Evolutionary conservation across 73 alveolate genomes (phyloP).

Genomic region (Stentor roeselii): DNA sequence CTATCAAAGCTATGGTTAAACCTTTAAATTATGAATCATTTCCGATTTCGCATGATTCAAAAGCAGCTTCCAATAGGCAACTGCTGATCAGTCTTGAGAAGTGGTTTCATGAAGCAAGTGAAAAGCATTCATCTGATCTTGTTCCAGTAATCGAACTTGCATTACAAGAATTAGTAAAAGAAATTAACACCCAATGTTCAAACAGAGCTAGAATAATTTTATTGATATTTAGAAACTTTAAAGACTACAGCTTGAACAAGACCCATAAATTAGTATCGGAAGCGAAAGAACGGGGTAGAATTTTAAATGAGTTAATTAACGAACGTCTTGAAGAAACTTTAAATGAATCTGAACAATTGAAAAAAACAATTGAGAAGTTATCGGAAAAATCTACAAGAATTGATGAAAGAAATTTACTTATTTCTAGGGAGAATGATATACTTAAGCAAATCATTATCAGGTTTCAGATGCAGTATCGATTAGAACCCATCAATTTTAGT

Average conservation of each 20-base stretch:
- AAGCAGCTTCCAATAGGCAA: neutral
- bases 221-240: too few relatives aligned
- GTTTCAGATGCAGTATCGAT: neutral
- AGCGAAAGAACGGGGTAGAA: neutral
- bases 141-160: neutral
- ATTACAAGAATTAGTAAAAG: neutral
- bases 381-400: neutral
- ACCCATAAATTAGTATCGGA: neutral
- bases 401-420: neutral
- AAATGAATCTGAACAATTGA: neutral
- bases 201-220: neutral
- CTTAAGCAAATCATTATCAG: neutral
- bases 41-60: neutral
- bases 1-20: neutral
- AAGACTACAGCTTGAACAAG: neutral
- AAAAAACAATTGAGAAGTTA: neutral
- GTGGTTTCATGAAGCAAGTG: neutral
- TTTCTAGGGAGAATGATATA: neutral
- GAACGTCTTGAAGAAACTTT: neutral
- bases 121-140: neutral
- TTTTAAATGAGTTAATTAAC: neutral
- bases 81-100: neutral
- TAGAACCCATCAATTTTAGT: neutral
- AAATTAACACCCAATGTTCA: neutral
- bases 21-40: neutral